phyloP scores from a whole-genome alignment of 371 early-diverging fungal species.

The Ordospora colligata region DNA sequence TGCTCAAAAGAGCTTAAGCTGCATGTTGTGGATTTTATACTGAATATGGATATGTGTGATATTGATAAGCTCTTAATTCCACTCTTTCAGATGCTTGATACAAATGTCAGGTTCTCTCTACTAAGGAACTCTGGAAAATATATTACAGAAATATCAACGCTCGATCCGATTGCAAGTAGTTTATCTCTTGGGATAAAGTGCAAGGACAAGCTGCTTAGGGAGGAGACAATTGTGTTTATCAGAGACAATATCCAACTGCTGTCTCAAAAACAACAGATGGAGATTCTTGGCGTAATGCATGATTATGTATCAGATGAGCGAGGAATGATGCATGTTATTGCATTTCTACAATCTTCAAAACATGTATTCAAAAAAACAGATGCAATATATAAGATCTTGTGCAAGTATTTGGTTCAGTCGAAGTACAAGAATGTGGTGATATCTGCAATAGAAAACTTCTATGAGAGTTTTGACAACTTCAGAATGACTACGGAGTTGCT shows the following conservation, averaged over 20 bases:
- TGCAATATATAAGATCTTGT: constrained; percentile 35
- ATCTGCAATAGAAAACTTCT: constrained; percentile 24
- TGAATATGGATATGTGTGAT: constrained; percentile 22
- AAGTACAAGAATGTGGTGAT: constrained; percentile 13
- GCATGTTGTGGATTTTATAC: constrained; percentile 28
- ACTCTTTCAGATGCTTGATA: constrained; percentile 43
- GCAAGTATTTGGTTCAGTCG: constrained; percentile 10
- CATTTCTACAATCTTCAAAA: background rate
- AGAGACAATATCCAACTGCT: constrained; percentile 20
- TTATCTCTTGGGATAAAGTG: constrained; percentile 43
- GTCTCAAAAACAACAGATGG: constrained; percentile 5
- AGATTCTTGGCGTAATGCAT: constrained; percentile 33
- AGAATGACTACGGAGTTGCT: constrained; percentile 43
- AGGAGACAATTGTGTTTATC: constrained; percentile 52
- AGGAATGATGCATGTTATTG: constrained; percentile 19
- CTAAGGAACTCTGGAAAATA: constrained; percentile 29
- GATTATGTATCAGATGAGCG: constrained; percentile 19
- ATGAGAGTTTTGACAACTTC: constrained; percentile 31
- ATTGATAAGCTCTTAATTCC: constrained; percentile 6
- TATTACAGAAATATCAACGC: background rate
- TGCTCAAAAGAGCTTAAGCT: constrained; percentile 26
- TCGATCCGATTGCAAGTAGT: constrained; percentile 21
- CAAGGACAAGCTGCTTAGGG: constrained; percentile 44
- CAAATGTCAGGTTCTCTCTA: constrained; percentile 40
- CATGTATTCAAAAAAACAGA: background rate